Conservation (phyloP, 495 filamentous ascomycete species). For the Penicillium fimorum region DNA sequence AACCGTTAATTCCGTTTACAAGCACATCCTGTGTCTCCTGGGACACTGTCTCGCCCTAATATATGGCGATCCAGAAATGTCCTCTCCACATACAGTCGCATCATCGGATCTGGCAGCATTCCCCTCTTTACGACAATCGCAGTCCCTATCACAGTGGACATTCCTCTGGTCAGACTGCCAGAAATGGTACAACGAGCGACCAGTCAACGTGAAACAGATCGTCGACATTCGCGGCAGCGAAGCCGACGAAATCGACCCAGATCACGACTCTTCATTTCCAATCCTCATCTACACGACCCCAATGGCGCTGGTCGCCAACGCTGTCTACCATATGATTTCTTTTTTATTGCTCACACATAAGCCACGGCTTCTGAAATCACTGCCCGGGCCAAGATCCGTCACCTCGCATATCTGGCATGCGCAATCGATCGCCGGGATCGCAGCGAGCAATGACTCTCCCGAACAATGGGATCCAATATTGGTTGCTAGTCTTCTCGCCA, state of each 20-base stretch:
- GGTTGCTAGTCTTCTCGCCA: constrained; percentile 20
- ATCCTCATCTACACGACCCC: constrained; percentile 32
- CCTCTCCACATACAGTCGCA: constrained; percentile 8
- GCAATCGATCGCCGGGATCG: constrained; percentile 28
- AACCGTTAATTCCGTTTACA: constrained; percentile 17
- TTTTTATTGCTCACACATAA: constrained; percentile 25
- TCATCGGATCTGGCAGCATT: constrained; percentile 20
- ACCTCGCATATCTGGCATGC: constrained; percentile 33
- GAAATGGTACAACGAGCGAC: constrained; percentile 33
- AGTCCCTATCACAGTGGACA: constrained; percentile 29
- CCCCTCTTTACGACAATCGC: constrained; percentile 26
- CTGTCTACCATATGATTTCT: constrained; percentile 27
- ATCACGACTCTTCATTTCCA: constrained; percentile 26
- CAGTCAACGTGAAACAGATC: constrained; percentile 24
- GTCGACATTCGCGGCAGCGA: constrained; percentile 28
- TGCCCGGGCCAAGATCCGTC: constrained; percentile 27
- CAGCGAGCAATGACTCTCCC: constrained; percentile 26
- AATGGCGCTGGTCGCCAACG: constrained; percentile 32
- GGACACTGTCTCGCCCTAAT: constrained; percentile 24
- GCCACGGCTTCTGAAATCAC: constrained; percentile 26
- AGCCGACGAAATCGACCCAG: constrained; percentile 26
- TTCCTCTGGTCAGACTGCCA: constrained; percentile 31
- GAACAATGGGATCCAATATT: constrained; percentile 31
- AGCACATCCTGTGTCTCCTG: constrained; percentile 22
- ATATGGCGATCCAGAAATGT: constrained; percentile 18